Base-by-base conservation (phyloP, 192 early-diverging fungal genomes). In the Coemansia sp. region DNA sequence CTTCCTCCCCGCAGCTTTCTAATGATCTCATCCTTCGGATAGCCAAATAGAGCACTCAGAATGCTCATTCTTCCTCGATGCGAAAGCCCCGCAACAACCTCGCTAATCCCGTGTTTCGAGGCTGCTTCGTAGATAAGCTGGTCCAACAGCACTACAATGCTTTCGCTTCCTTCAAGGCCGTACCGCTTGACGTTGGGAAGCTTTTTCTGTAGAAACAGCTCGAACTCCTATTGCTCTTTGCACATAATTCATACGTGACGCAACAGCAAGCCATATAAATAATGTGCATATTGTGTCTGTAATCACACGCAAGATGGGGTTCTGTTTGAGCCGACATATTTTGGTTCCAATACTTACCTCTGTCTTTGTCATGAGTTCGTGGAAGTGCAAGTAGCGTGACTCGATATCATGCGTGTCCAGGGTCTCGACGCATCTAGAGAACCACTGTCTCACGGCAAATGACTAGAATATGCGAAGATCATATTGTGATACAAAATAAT, bases 171-270 rank as follows among this genome's bases (percentile, higher is more conserved):
- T 75, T 98, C 96, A 18, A 98, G 71, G 13, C 96, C 96, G 70
- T 98, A 98, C n/a, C 96, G 87, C 79, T 96, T 96, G 52, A 96
- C 88, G 56, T 94, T 89, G 45, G 93, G 91, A 70, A 98, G 95
- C 75, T 91, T 93, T 67, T 96, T 96, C 49, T 91, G 91, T 87
- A 98, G 89, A 71, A 96, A 98, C 53, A 91, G 93, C 75, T 98
- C 96, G 86, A 98, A 96, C 2, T 60, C 62, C 72, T 74, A 49
- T 2, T 25, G 23, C 21, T 4, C 40, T 15, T n/a, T 45, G n/a
- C 15, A n/a, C 42, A 45, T 45, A 20, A 45, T n/a, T n/a, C n/a
- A n/a, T n/a, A n/a, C n/a, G n/a, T n/a, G n/a, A n/a, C n/a, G n/a
- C n/a, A n/a, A n/a, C n/a, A n/a, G n/a, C n/a, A n/a, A n/a, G n/a